Base-by-base conservation (phyloP, 176 grass and related monocot species). In the Carex kokanica region DNA sequence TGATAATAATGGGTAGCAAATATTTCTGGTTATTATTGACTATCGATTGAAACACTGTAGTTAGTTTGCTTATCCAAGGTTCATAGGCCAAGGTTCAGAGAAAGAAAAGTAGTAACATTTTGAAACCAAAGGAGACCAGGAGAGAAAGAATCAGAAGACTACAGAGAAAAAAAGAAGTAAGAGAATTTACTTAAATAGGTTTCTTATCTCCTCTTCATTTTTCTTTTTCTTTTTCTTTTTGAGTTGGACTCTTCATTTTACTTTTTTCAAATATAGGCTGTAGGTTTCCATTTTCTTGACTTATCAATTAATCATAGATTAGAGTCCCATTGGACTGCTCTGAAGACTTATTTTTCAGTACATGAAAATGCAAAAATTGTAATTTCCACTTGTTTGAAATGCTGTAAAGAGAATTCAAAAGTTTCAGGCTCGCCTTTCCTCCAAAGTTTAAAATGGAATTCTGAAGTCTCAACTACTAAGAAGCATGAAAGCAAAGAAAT, bases 381-480 rank as follows among this genome's bases (percentile, higher is more conserved):
- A 29, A 78, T 78, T 78, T 56, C 25, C 29, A 57, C 74, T 79
- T 58, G 21, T 79, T 69, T 69, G 32, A 40, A 69, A 69, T n/a
- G 8, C 43, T 41, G 34, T 9, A 41, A 18, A 40, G 34, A 69
- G 65, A 17, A 68, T 79, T 34, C 75, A 57, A 38, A 53, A 53
- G 51, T 59, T 79, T 57, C 9, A 79, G 75, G 15, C 75, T 79
- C 4, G 36, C 20, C 11, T 45, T 61, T 29, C 13, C 24, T 64
- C 31, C 16, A 20, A 8, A 25, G 21, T 82, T 24, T 24, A 78
- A 78, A 80, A 38, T 24, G 40, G 41, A 65, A 9, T 12, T 82
- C 38, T 25, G 67, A 38, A 38, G 36, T 38, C 36, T 38, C 36
- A 45, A 53, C 27, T 25, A 66, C n/a, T 11, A 81, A 10, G 0